phyloP scores from a whole-genome alignment of 208 protist genomes.

The Leptomonas pyrrhocoris region DNA sequence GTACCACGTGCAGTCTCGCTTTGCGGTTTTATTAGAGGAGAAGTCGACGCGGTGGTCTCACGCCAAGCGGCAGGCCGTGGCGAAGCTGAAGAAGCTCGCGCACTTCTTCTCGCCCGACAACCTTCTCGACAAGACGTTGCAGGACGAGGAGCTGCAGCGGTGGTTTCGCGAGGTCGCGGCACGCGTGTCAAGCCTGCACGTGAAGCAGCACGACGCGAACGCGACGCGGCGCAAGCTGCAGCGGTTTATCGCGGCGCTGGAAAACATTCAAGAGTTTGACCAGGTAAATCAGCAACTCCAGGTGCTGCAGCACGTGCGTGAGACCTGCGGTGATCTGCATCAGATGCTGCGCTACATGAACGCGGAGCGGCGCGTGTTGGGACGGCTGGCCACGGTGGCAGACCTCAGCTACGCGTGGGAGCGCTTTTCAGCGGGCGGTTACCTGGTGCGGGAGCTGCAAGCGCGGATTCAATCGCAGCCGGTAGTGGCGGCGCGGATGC shows the following conservation, averaged over 20 bases:
- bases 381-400: conserved; percentile 88
- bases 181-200: conserved; percentile 50
- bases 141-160: conserved; percentile 91
- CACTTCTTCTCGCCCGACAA: conserved; percentile 93
- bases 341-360: conserved; percentile 97
- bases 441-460: conserved; percentile 94
- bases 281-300: conserved; percentile 90
- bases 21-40: conserved; percentile 83
- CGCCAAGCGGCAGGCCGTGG: conserved; percentile 63
- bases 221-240: conserved; percentile 94
- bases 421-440: conserved; percentile 86
- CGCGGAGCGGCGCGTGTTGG: conserved; percentile 89
- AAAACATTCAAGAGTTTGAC: conserved; percentile 97
- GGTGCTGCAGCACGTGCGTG: conserved; percentile 93
- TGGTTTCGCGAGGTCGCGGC: conserved; percentile 94
- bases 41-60: conserved; percentile 92
- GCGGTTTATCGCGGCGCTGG: conserved; percentile 95
- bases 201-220: conserved; percentile 67
- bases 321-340: conserved; percentile 84
- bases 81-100: conserved; percentile 73
- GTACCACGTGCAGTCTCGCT: conserved; percentile 90
- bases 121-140: conserved; percentile 65
- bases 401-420: conserved; percentile 98
- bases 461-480: conserved; percentile 91
- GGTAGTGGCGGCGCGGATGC: conserved; percentile 92